These are phyloP conservation scores for Metschnikowia picachoensis DNA, from an alignment of 805 yeast genomes.

Conservation along the genomic window DNA sequence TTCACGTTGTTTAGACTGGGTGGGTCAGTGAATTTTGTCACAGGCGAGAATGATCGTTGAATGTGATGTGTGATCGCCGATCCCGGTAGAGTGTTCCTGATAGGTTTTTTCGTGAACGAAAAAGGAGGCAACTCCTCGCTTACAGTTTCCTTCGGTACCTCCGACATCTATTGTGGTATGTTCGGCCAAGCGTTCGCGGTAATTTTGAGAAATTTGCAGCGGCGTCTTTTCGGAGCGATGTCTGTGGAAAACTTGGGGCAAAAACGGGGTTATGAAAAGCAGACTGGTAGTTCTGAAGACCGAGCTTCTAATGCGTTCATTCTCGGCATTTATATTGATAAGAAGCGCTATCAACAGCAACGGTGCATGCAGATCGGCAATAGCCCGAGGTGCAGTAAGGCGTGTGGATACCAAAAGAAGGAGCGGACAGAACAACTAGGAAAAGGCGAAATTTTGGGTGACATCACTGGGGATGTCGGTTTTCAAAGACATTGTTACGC, in stretches of 20 bases:
- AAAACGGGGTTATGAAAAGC: neutral
- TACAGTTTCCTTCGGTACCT: conserved; percentile 1
- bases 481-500: too few species aligned
- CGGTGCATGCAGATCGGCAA: conserved; percentile 1
- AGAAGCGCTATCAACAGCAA: conserved; percentile 9
- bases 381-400: neutral
- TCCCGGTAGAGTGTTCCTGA: conserved; percentile 8
- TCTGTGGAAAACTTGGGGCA: too few species aligned
- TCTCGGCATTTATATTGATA: conserved; percentile 6
- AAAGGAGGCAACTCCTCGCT: conserved; percentile 18
- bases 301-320: neutral
- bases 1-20: conserved; percentile 26
- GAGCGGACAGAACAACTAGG: neutral
- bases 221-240: too few species aligned
- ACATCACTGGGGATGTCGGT: neutral
- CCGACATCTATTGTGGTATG: neutral
- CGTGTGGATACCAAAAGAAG: conserved; percentile 2
- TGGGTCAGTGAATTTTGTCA: conserved; percentile 6
- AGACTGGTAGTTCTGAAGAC: neutral
- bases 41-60: conserved; percentile 1
- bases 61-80: conserved; percentile 12
- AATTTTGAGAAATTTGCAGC: too few species aligned
- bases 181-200: too few species aligned
- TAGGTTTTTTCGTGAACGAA: conserved; percentile 18
- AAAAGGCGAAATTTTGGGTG: neutral